Evolutionary conservation across 176 grass and related monocot species (phyloP).

Genomic region (Urochloa ruziziensis): DNA sequence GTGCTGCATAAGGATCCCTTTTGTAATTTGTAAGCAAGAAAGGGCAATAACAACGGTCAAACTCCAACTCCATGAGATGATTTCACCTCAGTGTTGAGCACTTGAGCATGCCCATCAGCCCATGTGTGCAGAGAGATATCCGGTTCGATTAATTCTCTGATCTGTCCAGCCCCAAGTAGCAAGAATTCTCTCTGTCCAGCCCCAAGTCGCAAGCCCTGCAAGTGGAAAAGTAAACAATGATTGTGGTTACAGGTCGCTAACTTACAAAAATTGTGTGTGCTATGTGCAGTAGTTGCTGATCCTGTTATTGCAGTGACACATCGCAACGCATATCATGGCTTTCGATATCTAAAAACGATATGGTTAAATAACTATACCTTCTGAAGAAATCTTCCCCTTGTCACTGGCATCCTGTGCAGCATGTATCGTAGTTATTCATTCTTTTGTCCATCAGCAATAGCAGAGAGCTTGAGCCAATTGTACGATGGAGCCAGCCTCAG

Average conservation of each 20-base stretch:
- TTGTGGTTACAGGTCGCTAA: neutral
- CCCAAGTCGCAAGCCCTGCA: slow-evolving; percentile 19
- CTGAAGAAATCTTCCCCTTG: neutral
- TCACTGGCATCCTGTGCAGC: neutral
- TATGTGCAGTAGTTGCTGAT: neutral
- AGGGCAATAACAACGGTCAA: neutral
- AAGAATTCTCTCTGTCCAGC: too few relatives aligned
- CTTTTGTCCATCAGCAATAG: neutral
- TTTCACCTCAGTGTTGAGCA: neutral
- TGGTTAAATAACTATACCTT: neutral
- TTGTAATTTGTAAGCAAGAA: neutral
- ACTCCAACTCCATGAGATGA: neutral
- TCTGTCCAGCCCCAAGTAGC: neutral
- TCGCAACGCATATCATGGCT: neutral
- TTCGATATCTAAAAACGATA: neutral
- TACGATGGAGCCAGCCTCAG: neutral
- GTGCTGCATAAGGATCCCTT: neutral
- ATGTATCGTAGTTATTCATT: neutral
- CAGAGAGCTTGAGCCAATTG: neutral
- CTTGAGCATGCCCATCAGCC: neutral
- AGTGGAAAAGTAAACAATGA: neutral
- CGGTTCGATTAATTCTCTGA: neutral
- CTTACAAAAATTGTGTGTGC: neutral
- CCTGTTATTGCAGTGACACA: neutral
- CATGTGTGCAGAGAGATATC: neutral